phyloP scores from a whole-genome alignment of 129 eudicot genomes.

The Centaurea solstitialis region DNA sequence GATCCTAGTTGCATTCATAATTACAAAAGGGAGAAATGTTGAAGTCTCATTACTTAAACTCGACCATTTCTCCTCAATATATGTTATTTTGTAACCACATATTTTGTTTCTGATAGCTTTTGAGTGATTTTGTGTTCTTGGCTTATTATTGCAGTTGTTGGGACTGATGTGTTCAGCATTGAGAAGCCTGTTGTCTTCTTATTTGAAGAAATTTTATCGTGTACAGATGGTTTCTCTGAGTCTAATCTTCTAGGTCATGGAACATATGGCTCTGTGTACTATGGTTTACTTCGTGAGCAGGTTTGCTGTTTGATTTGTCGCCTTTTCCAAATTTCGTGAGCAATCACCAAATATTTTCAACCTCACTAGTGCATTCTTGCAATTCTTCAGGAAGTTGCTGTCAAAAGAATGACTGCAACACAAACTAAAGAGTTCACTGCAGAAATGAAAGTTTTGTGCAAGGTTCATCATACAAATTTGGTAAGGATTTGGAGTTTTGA shows the following conservation, averaged over 20 bases:
- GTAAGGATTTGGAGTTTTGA: conserved; percentile 42
- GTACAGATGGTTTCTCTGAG: conserved; percentile 81
- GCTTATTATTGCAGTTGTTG: conserved; percentile 56
- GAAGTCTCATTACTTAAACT: neutral
- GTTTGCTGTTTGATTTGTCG: conserved; percentile 30
- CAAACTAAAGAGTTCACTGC: conserved; percentile 85
- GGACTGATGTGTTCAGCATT: conserved; percentile 79
- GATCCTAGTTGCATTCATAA: neutral
- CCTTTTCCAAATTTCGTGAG: neutral
- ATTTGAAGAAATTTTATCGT: conserved; percentile 61
- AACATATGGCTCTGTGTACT: conserved; percentile 94
- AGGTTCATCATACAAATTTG: conserved; percentile 96
- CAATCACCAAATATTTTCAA: neutral
- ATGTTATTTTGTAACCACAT: neutral
- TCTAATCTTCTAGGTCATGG: conserved; percentile 91
- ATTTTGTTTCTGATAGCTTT: neutral
- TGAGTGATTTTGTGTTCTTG: neutral
- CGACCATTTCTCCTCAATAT: neutral
- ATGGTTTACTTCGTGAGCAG: conserved; percentile 82
- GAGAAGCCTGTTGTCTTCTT: conserved; percentile 85
- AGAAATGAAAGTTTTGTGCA: conserved; percentile 96
- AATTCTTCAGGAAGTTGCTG: conserved; percentile 78
- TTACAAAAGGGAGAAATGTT: neutral
- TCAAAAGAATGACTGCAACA: conserved; percentile 84
- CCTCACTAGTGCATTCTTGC: neutral